A percentile compares a stretch with the other conserved stretches of the same genome.
Evolutionary conservation across 345 rosid genomes (phyloP).

Genomic region (Turnera subulata): DNA sequence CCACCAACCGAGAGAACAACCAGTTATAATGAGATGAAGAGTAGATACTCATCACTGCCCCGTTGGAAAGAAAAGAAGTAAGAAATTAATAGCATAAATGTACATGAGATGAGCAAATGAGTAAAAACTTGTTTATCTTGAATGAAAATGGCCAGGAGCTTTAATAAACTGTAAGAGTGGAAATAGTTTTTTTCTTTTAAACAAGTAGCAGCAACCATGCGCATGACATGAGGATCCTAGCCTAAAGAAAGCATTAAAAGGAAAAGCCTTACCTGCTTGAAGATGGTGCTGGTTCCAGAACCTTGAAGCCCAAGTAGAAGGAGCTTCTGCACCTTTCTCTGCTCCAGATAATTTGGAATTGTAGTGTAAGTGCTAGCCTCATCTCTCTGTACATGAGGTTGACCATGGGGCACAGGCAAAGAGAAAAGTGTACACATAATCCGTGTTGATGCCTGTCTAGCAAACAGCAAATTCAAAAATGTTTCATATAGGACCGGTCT

Average conservation of each 20-base stretch:
- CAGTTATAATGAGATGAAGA: too few relatives aligned
- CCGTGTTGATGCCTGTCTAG: conserved; percentile 86
- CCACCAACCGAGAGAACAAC: too few relatives aligned
- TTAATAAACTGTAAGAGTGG: too few relatives aligned
- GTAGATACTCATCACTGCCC: too few relatives aligned
- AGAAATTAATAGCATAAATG: too few relatives aligned
- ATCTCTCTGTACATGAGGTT: conserved; percentile 61
- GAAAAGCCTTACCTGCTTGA: conserved; percentile 73
- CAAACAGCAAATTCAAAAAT: conserved; percentile 24
- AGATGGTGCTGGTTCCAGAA: conserved; percentile 96
- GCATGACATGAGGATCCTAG: too few relatives aligned
- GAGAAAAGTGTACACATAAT: conserved; percentile 79
- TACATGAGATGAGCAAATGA: too few relatives aligned
- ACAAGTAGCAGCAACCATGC: too few relatives aligned
- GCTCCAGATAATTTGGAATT: conserved; percentile 83
- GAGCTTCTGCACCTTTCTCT: conserved; percentile 71
- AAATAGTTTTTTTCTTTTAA: too few relatives aligned
- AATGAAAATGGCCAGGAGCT: too few relatives aligned
- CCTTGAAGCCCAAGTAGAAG: conserved; percentile 79
- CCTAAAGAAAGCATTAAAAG: background rate
- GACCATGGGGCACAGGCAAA: conserved; percentile 80
- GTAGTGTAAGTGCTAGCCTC: conserved; percentile 66
- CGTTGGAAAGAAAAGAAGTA: too few relatives aligned
- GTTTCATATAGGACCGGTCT: conserved; percentile 16
- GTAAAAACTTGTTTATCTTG: too few relatives aligned